Evolutionary conservation across 192 early-diverging fungal genomes (phyloP), one percentile per base, ranked within the genome.

Genomic region (Podila minutissima): DNA sequence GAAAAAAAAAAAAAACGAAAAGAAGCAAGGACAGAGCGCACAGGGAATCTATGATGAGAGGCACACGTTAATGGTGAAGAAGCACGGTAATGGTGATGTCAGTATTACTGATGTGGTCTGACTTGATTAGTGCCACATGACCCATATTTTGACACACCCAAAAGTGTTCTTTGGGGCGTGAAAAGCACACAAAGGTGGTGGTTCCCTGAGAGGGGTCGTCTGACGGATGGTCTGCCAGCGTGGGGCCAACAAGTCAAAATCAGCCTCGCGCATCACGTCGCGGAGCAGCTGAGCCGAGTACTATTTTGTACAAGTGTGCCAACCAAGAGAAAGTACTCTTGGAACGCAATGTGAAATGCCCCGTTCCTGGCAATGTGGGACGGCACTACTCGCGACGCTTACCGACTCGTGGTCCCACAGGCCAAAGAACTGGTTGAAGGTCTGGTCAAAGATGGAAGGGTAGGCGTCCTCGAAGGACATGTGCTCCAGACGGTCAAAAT

Each of bases 401-500:
- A 50, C 64, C 38, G 41, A 22, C 24, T 65, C 64, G 64, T 12
- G 10, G 1, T 66, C 64, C 29, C 46, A 66, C 12, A 49, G 6
- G 41, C 32, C 41, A 48, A 66, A 31, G 48, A 51, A 66, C 28
- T 49, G 49, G 17, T 55, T 50, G 48, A 55, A 53, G 50, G 65
- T 33, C 32, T 35, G 49, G 50, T 66, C 50, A 66, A 55, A 66
- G 50, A 66, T 20, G 46, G 48, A 19, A 2, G 65, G 50, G 31
- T 33, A 66, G 9, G 28, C 4, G 49, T 66, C 50, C 12, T 50
- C 28, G 32, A 66, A 5, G 7, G 5, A 20, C 28, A 66, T 49
- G 31, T 50, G n/a, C 7, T 55, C 65, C 15, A 66, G 64, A 2
- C 28, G 26, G 49, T 53, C 64, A 53, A 66, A 35, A 8, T 50